phyloP scores from a whole-genome alignment of 495 filamentous ascomycete genomes.

The Cercophora newfieldiana region DNA sequence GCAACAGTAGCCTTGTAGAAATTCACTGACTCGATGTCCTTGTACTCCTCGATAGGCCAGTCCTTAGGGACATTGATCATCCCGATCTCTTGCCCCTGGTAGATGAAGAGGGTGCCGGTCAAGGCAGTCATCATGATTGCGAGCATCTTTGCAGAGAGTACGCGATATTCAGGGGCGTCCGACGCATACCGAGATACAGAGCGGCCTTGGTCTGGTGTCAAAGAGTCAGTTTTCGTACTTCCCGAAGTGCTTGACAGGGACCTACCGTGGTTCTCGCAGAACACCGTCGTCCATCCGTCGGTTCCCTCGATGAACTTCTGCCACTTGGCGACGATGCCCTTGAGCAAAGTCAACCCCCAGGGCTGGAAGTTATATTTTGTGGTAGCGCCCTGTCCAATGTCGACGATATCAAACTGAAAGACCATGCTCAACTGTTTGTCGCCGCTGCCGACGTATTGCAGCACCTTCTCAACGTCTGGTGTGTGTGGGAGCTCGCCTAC shows the following conservation, averaged over 20 bases:
- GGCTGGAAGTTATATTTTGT: slow-evolving; percentile 40
- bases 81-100: slow-evolving; percentile 76
- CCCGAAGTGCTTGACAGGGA: background rate
- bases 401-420: slow-evolving; percentile 69
- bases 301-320: slow-evolving; percentile 68
- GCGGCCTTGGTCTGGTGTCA: slow-evolving; percentile 54
- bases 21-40: slow-evolving; percentile 69
- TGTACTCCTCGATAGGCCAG: slow-evolving; percentile 69
- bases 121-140: slow-evolving; percentile 44
- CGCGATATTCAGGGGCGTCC: slow-evolving; percentile 48
- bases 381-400: slow-evolving; percentile 56
- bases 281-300: slow-evolving; percentile 71
- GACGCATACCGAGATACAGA: slow-evolving; percentile 60
- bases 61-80: slow-evolving; percentile 67
- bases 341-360: slow-evolving; percentile 57
- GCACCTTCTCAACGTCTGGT: slow-evolving; percentile 56
- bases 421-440: slow-evolving; percentile 72
- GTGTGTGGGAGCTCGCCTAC: slow-evolving; percentile 73
- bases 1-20: slow-evolving; percentile 51
- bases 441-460: slow-evolving; percentile 57
- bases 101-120: slow-evolving; percentile 70
- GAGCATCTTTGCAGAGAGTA: slow-evolving; percentile 60
- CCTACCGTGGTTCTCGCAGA: slow-evolving; percentile 68
- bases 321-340: slow-evolving; percentile 61
- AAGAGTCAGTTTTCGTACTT: background rate